Evolutionary conservation across 805 yeast species (phyloP), one percentile per base, ranked within the genome.

Genomic region (Metschnikowia rubicola): DNA sequence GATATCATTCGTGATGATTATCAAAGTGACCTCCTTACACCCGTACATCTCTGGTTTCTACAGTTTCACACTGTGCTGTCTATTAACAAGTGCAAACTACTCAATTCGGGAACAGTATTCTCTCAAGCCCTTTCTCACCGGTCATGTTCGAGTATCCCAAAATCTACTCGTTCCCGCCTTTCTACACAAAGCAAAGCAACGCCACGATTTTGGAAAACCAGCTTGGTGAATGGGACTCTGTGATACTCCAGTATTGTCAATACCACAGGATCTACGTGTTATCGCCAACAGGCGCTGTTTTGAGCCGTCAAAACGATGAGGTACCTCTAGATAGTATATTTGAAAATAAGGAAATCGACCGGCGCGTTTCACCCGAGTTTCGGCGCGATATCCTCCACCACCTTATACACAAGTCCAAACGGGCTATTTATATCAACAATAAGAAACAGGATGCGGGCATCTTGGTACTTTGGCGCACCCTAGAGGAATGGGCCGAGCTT

Each of bases 181-280:
- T 92, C 55, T 92, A 82, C 68, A 94, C 98, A 8, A 76, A 81
- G 51, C 99, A 92, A 66, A 90, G 94, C 19, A 91, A 92, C 57
- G 77, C 82, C 33, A 80, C 86, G 10, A 84, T 94, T 2, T 80
- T 87, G 70, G 75, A 77, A 30, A 83, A 88, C 10, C 99, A 92
- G 65, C 67, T 86, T 12, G 74, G 75, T n/a, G 80, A 86, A 45
- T 92, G 99, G 99, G 68, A 74, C 28, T 71, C 77, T 37, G 65
- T 92, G 28, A 68, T 92, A 0, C 62, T 85, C 9, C 70, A 73
- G 6, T 87, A 80, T 56, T 84, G 95, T 56, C 73, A 78, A 53
- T 68, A 64, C 45, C 67, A 80, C 53, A 71, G 72, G 45, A 72
- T 81, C 53, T 67, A 57, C 39, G 55, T 59, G 19, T 43, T 63